Evolutionary conservation across 305 asterid species (phyloP), one percentile per base, ranked within the genome.

Genomic region (Ilex paraguariensis): DNA sequence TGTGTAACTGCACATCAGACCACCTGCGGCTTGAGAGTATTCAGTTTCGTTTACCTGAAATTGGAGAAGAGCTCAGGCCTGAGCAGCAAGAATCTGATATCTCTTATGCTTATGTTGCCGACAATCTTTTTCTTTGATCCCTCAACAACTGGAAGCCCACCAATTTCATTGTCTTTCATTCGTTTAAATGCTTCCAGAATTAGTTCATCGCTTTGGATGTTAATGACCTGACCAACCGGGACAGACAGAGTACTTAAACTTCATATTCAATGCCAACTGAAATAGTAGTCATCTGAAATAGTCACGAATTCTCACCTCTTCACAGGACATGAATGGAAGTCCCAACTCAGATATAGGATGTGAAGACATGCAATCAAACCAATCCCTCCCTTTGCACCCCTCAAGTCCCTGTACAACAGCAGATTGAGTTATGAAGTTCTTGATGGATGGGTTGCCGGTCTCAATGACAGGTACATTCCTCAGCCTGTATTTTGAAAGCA

Each of bases 401-500:
- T 76, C 86, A 40, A 92, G 93, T 54, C 97, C 97, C 13, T 78
- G 94, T 36, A 92, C 57, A 1, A 92, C 83, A 0, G 97, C 96
- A 16, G 98, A 92, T 61, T 92, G 97, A 49, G 98, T 87, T 64
- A 92, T 90, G 81, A 77, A 89, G 84, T 90, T 92, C 61, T 59
- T 80, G 0, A 92, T 76, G 12, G 64, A 6, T 4, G 95, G 69
- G 7, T 64, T 71, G 2, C 95, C 95, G 10, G 79, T 45, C 55
- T 87, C 96, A n/a, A 87, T 72, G 60, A 92, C 87, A 0, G 97
- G 97, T 51, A 92, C 96, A 4, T 82, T 92, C 49, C 97, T 85
- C 56, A 87, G 83, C 76, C 98, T 75, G 36, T 92, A 92, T 73
- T 92, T 92, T 0, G 96, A 92, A 2, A 92, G 86, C 52, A 92